A percentile compares a stretch with the other conserved stretches of the same genome.
These are phyloP conservation scores for Phytophthora ramorum DNA, from an alignment of 352 stramenopile species.

Conservation along the genomic window DNA sequence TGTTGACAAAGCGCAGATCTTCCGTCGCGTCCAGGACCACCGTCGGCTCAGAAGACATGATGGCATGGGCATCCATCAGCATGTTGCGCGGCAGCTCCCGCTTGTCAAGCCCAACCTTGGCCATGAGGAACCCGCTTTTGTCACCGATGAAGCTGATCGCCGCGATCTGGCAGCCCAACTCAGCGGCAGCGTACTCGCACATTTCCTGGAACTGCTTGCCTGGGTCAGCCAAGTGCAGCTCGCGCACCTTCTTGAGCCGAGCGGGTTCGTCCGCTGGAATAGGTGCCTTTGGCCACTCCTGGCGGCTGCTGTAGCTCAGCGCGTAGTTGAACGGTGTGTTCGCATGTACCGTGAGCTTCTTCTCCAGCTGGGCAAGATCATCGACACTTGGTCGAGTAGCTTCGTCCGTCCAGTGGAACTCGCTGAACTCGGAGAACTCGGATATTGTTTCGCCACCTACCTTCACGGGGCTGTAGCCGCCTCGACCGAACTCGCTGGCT, in stretches of 20 bases:
- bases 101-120: slow-evolving; percentile 80
- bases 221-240: slow-evolving; percentile 79
- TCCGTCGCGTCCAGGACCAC: slow-evolving; percentile 84
- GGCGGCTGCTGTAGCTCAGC: slow-evolving; percentile 79
- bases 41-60: slow-evolving; percentile 80
- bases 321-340: slow-evolving; percentile 87
- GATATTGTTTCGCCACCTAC: slow-evolving; percentile 29
- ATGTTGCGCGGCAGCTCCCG: slow-evolving; percentile 81
- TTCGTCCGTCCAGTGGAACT: slow-evolving; percentile 55
- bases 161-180: slow-evolving; percentile 82
- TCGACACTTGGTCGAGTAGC: slow-evolving; percentile 48
- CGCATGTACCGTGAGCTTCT: slow-evolving; percentile 65
- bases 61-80: slow-evolving; percentile 80
- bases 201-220: slow-evolving; percentile 89
- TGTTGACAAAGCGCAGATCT: slow-evolving; percentile 82
- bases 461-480: slow-evolving; percentile 25
- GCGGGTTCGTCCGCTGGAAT: slow-evolving; percentile 68
- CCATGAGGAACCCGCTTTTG: slow-evolving; percentile 87
- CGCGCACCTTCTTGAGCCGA: slow-evolving; percentile 75
- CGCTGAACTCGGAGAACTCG: slow-evolving; percentile 51
- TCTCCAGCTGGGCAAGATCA: slow-evolving; percentile 66
- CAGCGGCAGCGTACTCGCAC: slow-evolving; percentile 84
- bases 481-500: slow-evolving; percentile 60
- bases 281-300: slow-evolving; percentile 85
- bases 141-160: slow-evolving; percentile 87